Percentiles rank a stretch among this genome's conserved stretches.
Conservation (phyloP, 805 yeast genomes). For the Yamadazyma scolyti region DNA sequence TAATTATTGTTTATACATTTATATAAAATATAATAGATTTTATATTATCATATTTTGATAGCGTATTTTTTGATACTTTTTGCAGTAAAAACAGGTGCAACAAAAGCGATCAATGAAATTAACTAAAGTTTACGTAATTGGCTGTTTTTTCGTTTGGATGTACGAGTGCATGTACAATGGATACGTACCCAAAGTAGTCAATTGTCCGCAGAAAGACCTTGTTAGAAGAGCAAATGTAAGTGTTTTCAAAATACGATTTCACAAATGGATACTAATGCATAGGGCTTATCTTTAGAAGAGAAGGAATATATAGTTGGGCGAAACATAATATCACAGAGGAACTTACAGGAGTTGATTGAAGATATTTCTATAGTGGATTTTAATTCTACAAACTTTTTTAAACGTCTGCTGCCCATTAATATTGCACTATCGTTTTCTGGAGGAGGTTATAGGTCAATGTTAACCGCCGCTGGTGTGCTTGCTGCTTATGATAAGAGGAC, state of each 20-base stretch:
- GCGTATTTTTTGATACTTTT: too few species aligned
- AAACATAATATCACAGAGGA: slow-evolving; percentile 20
- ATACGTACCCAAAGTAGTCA: background rate
- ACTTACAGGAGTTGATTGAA: slow-evolving; percentile 14
- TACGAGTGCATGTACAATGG: too few species aligned
- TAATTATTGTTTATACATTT: slow-evolving; percentile 13
- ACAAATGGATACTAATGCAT: slow-evolving; percentile 7
- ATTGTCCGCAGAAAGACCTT: background rate
- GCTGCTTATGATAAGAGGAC: slow-evolving; percentile 50
- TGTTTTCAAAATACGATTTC: background rate
- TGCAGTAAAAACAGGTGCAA: too few species aligned
- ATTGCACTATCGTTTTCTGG: slow-evolving; percentile 47
- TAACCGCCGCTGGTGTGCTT: slow-evolving; percentile 54
- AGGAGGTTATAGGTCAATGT: slow-evolving; percentile 58
- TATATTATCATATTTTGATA: too few species aligned
- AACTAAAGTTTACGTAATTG: too few species aligned
- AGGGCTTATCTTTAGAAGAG: slow-evolving; percentile 9
- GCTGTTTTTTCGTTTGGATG: too few species aligned
- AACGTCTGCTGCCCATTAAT: slow-evolving; percentile 4
- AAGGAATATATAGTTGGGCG: slow-evolving; percentile 23
- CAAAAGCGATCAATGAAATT: too few species aligned
- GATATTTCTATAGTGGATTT: too few species aligned
- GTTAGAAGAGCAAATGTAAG: slow-evolving; percentile 2
- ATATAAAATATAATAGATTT: slow-evolving; percentile 13
- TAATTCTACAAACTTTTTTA: slow-evolving; percentile 19